Evolutionary conservation across 805 yeast species (phyloP), one percentile per base, ranked within the genome.

Genomic region (Dipodascopsis tothii): DNA sequence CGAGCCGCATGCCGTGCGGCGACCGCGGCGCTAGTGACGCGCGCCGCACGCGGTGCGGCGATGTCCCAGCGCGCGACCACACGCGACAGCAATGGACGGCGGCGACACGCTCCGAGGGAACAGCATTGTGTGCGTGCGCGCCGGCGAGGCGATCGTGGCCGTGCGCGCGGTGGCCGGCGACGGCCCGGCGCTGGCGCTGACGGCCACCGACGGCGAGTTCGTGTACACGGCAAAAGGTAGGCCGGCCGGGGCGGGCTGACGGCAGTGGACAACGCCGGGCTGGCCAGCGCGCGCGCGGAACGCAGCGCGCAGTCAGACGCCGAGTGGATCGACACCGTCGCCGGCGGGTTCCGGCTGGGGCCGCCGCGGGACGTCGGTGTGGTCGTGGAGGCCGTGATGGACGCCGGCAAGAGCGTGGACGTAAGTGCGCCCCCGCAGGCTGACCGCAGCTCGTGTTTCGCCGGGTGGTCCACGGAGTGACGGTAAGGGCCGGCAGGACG

Each of bases 101-200:
- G n/a, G n/a, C n/a, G n/a, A n/a, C n/a, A n/a, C n/a, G n/a, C n/a
- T n/a, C n/a, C n/a, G n/a, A n/a, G n/a, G n/a, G n/a, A n/a, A n/a
- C n/a, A n/a, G n/a, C n/a, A n/a, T n/a, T n/a, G n/a, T n/a, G n/a
- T 33, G 30, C 14, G 30, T 25, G 11, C 9, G 35, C 46, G 27
- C 32, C 33, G 25, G n/a, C 19, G 33, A 4, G 18, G 40, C 21
- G n/a, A 38, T 37, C 21, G 22, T 38, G 20, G 41, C 35, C 36
- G 39, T 16, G 7, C 16, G 37, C 20, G 19, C 35, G 18, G 22
- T 32, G 1, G 45, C n/a, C 5, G 43, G 9, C 30, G 30, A 25
- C 30, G 11, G 14, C 11, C 9, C 30, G 9, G 30, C 14, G 30
- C 30, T 25, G 30, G 14, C 30, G n/a, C n/a, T n/a, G n/a, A n/a